A percentile compares a stretch with the other conserved stretches of the same genome.
These are phyloP conservation scores for Venturiaceae sp. DNA, from an alignment of 2,329 filamentous ascomycete genomes.

Conservation along the genomic window DNA sequence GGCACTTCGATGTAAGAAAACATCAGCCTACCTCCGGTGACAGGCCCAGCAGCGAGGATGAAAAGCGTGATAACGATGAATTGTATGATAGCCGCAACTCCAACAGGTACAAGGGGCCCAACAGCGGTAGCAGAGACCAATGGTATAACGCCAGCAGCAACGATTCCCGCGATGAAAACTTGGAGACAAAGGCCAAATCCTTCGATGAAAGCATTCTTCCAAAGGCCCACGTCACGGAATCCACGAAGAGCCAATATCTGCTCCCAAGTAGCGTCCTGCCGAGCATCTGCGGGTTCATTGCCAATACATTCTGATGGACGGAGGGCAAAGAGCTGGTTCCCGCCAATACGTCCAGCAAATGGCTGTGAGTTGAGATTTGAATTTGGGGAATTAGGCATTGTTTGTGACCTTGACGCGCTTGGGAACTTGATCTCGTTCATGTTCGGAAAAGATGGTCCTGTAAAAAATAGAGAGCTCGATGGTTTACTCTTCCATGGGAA, in stretches of 20 bases:
- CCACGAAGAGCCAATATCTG: not conserved
- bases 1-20: not conserved
- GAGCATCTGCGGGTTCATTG: conserved; percentile 11
- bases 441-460: not conserved
- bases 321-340: conserved; percentile 14
- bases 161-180: conserved; percentile 3
- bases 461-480: not conserved
- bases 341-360: conserved; percentile 14
- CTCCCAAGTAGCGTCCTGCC: conserved; percentile 1
- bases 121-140: not conserved
- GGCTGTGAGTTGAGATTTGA: conserved; percentile 5
- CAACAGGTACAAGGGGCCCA: conserved; percentile 5
- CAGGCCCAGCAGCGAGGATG: conserved; percentile 3
- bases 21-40: not conserved
- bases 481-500: not conserved
- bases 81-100: conserved; percentile 4
- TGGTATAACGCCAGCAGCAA: not conserved
- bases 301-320: conserved; percentile 3
- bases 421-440: not conserved
- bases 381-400: not conserved
- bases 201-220: conserved; percentile 6
- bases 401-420: not conserved
- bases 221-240: conserved; percentile 5
- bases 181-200: conserved; percentile 4
- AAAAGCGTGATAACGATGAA: conserved; percentile 7